Conservation (phyloP, 257 asterid species). For the Solanum arcanum region DNA sequence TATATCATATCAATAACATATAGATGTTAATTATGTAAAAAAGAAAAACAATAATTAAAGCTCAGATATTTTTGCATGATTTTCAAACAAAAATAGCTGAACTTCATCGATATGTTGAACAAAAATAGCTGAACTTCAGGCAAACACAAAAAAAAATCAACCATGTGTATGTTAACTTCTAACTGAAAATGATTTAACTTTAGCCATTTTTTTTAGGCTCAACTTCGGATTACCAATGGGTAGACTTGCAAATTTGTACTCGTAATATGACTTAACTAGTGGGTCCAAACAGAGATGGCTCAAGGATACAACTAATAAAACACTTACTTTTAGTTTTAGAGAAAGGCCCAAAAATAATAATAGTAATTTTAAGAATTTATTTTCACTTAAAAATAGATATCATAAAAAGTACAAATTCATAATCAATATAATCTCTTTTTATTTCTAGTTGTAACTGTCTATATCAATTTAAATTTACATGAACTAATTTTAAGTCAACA, state of each 20-base stretch:
- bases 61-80: not conserved
- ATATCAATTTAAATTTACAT: not conserved
- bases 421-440: no score
- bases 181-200: not conserved
- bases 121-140: not conserved
- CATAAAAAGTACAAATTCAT: no score
- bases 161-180: not conserved
- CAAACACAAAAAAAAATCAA: not conserved
- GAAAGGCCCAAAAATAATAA: no score
- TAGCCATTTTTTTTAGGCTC: not conserved
- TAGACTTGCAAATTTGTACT: no score
- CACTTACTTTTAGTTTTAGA: no score
- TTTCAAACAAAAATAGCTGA: not conserved
- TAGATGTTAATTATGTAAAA: no score
- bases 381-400: no score
- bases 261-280: not conserved
- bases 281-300: not conserved
- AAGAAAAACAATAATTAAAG: not conserved
- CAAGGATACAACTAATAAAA: not conserved
- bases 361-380: no score
- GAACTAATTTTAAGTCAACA: slow-evolving; percentile 9
- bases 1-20: no score
- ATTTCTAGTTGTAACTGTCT: not conserved
- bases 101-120: not conserved
- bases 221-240: not conserved